Conservation (phyloP, 2,329 filamentous ascomycete species). For the Phyllosticta citribraziliensis region DNA sequence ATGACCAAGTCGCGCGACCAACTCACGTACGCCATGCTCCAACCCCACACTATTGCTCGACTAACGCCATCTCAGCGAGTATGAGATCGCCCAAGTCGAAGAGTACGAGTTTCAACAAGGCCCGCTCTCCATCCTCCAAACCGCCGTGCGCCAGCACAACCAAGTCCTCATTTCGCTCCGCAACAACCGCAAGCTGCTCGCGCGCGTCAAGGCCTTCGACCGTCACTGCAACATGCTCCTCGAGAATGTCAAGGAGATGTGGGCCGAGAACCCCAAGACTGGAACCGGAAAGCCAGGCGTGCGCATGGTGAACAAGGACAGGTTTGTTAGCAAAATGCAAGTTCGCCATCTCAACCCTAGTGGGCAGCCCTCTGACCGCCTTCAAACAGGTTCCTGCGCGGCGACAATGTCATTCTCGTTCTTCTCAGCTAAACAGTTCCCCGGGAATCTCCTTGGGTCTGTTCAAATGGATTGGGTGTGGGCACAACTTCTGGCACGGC, state of each 20-base stretch:
- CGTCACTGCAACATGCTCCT: constrained; percentile 98
- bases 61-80: constrained; percentile 52
- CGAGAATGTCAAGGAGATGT: constrained; percentile 98
- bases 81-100: constrained; percentile 75
- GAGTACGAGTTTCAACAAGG: constrained; percentile 72
- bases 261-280: constrained; percentile 84
- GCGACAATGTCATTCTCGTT: constrained; percentile 81
- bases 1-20: constrained; percentile 81
- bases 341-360: constrained; percentile 24
- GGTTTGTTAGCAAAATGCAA: constrained; percentile 96
- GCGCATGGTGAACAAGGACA: constrained; percentile 88
- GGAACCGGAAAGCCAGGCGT: constrained; percentile 75
- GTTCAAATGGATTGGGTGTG: constrained; percentile 7
- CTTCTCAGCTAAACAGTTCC: constrained; percentile 53
- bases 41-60: constrained; percentile 7
- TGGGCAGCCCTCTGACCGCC: neutral
- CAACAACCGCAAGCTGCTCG: constrained; percentile 96
- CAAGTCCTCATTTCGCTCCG: constrained; percentile 96
- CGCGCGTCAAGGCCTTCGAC: constrained; percentile 96
- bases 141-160: constrained; percentile 84
- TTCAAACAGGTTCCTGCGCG: constrained; percentile 62
- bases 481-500: constrained; percentile 8
- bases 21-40: constrained; percentile 61
- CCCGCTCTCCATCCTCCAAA: constrained; percentile 88
- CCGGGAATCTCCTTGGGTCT: neutral